Evolutionary conservation across 768 basidiomycete species (phyloP), one percentile per base, ranked within the genome.

Genomic region (Lyophyllum atratum): DNA sequence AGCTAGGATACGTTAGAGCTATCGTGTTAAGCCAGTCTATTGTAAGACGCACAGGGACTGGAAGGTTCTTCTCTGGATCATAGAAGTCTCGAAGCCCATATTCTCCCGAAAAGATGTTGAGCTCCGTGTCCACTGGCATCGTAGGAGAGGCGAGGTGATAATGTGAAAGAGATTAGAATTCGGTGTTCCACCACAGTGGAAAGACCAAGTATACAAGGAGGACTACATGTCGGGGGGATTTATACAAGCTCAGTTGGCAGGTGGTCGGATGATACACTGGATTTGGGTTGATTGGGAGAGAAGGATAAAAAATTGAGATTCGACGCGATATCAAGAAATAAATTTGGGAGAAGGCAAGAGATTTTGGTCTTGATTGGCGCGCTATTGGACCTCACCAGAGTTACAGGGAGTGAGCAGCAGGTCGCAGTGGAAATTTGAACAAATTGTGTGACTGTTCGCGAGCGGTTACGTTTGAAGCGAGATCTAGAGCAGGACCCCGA

Each of bases 51-150:
- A 65, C 64, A 8, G 64, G 64, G 19, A 64, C 59, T n/a, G 56
- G 61, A 1, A 62, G 56, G 28, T 56, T 60, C 34, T 63, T 55
- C 43, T 67, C 66, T 15, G 66, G 66, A 43, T 67, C 54, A 33
- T 64, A 67, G 34, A 59, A 67, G 44, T 63, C 62, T 15, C 43
- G 21, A 3, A 67, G 54, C 2, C 59, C 61, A 22, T 59, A 53
- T 45, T 67, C 64, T 37, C 64, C 66, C 15, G 64, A 67, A 40
- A 58, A 67, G 4, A 64, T 59, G 49, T 67, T 67, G 48, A 66
- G 57, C 29, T 58, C 3, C 1, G 63, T 60, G 29, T 64, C 59
- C 7, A 56, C 43, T 43, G 62, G 45, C 63, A 64, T 64, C 6
- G 42, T 4, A 43, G 40, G 22, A 40, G 15, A 7, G 17, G 28